Percentiles rank a stretch among this genome's conserved stretches.
Conservation (phyloP, 371 early-diverging fungal species). For the Syncephalastrum racemosum region DNA sequence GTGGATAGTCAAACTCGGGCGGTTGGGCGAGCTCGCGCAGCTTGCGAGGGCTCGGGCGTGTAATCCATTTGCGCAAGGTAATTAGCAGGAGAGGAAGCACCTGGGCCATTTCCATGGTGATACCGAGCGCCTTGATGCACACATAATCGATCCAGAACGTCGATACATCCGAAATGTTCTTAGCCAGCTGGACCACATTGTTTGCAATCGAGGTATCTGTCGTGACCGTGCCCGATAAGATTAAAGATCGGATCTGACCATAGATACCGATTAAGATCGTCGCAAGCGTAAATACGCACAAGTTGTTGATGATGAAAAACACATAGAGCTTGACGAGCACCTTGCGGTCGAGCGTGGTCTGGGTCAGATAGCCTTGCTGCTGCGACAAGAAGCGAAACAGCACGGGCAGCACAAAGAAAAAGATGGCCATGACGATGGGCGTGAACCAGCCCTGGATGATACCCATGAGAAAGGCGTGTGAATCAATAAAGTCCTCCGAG, state of each 20-base stretch:
- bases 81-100: slow-evolving; percentile 58
- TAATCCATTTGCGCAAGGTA: slow-evolving; percentile 59
- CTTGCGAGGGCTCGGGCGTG: slow-evolving; percentile 74
- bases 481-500: slow-evolving; percentile 50
- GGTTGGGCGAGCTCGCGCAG: slow-evolving; percentile 63
- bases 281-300: slow-evolving; percentile 63
- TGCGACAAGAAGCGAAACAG: slow-evolving; percentile 66
- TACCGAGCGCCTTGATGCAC: slow-evolving; percentile 53
- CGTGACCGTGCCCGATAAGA: slow-evolving; percentile 39
- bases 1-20: slow-evolving; percentile 70
- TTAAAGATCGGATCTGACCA: slow-evolving; percentile 44
- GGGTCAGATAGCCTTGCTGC: slow-evolving; percentile 73
- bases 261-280: slow-evolving; percentile 57
- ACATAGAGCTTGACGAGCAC: slow-evolving; percentile 74
- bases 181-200: slow-evolving; percentile 34
- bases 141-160: slow-evolving; percentile 75
- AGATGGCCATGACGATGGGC: slow-evolving; percentile 68
- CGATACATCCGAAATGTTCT: slow-evolving; percentile 42
- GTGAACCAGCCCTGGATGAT: slow-evolving; percentile 71
- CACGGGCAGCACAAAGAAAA: slow-evolving; percentile 66
- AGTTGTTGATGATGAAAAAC: slow-evolving; percentile 74
- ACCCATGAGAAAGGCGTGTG: slow-evolving; percentile 52
- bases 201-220: slow-evolving; percentile 5
- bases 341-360: slow-evolving; percentile 67
- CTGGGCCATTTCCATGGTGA: slow-evolving; percentile 70